Base-by-base conservation (phyloP, 164 flowering plant genomes). In the Magnolia changhungtana region DNA sequence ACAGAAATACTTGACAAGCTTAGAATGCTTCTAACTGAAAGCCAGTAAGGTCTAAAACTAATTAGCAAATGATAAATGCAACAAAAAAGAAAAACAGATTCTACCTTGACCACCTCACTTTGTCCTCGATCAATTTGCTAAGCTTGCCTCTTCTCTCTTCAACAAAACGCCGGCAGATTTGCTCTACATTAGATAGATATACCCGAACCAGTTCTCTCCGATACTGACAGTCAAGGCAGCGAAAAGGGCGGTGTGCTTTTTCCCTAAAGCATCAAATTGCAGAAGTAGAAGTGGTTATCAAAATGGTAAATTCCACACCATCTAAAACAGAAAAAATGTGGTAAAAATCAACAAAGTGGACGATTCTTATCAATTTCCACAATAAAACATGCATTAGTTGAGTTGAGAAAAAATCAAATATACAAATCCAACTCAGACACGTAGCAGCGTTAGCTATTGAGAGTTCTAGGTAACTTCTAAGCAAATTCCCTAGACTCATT, bases 191-290 rank as follows among this genome's bases (percentile, higher is more conserved):
- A 78, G 97, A 83, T 76, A 95, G 82, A 81, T 95, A 93, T 68
- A 95, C 98, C 63, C 98, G 84, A 78, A 95, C 92, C 80, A 95
- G 96, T 87, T 93, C 98, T 84, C 98, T 90, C 84, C 98, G 82
- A 84, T 95, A 95, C 75, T 91, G 90, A 82, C 92, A 90, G 80
- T 93, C 97, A 82, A 95, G 95, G 84, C 97, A 93, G 50, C 96
- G 95, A 75, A 93, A 95, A 29, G 95, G 98, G 4, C 93, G 94
- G 74, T 92, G 88, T 77, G 91, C 85, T 86, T 86, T 93, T 82
- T 95, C 98, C 90, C 98, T 95, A 69, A n/a, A 76, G 83, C 75
- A 55, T 13, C n/a, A 65, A 71, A 74, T 37, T 66, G 45, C 24
- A 21, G 63, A 8, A 27, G 27, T 64, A 50, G 29, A 49, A 37